A percentile compares a stretch with the other conserved stretches of the same genome.
Evolutionary conservation across 768 basidiomycete genomes (phyloP).

Genomic region (Pholiota conissans): DNA sequence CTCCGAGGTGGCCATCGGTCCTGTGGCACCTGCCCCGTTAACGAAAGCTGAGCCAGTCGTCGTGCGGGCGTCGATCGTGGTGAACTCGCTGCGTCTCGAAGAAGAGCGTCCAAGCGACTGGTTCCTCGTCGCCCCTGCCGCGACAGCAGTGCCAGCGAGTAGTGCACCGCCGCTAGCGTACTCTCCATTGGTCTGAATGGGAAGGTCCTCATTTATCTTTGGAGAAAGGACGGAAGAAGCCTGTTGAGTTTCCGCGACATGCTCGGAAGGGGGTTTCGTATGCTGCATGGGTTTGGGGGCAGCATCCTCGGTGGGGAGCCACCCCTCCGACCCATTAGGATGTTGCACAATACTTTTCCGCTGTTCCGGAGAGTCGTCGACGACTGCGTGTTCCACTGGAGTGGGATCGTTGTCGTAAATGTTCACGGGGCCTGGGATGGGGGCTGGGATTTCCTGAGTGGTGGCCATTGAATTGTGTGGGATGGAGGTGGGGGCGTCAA

Average conservation of each 20-base stretch:
- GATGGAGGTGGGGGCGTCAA: slow-evolving; percentile 14
- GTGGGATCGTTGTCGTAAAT: not conserved
- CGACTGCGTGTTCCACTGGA: not conserved
- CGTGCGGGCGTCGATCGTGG: slow-evolving; percentile 30
- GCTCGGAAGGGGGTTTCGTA: no score
- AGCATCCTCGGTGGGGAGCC: slow-evolving; percentile 22
- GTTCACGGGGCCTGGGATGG: slow-evolving; percentile 2
- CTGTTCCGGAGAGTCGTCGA: not conserved
- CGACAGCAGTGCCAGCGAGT: not conserved
- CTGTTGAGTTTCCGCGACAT: no score
- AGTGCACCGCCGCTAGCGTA: not conserved
- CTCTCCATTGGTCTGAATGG: not conserved
- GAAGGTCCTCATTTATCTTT: not conserved
- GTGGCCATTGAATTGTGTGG: slow-evolving; percentile 11
- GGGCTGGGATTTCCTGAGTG: slow-evolving; percentile 16
- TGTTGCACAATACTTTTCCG: slow-evolving; percentile 7
- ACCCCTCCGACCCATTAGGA: slow-evolving; percentile 27
- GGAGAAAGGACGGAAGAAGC: no score
- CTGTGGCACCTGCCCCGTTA: slow-evolving; percentile 53
- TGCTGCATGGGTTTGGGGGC: not conserved
- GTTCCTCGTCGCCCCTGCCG: not conserved
- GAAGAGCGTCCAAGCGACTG: slow-evolving; percentile 20
- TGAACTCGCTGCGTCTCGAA: slow-evolving; percentile 34
- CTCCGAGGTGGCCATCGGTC: slow-evolving; percentile 43
- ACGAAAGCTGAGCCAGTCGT: slow-evolving; percentile 45